These are phyloP conservation scores for Tricholomella constricta DNA, from an alignment of 768 basidiomycete species.

Conservation along the genomic window DNA sequence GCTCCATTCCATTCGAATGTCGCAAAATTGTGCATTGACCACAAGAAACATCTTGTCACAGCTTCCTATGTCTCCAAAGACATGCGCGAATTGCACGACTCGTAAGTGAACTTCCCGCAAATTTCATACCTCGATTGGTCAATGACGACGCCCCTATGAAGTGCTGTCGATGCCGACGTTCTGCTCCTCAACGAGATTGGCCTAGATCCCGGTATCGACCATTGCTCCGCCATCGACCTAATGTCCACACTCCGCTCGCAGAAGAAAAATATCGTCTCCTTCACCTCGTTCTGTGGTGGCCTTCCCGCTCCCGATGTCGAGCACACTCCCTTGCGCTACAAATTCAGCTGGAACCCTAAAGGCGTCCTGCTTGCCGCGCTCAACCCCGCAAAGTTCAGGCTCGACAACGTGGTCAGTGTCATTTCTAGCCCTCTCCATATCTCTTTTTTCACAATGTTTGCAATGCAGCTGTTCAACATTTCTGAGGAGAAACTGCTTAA, in stretches of 20 bases:
- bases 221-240: slow-evolving; percentile 80
- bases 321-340: slow-evolving; percentile 79
- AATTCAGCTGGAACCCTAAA: slow-evolving; percentile 91
- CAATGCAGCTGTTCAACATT: slow-evolving; percentile 46
- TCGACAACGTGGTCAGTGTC: slow-evolving; percentile 52
- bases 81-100: slow-evolving; percentile 66
- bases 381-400: slow-evolving; percentile 69
- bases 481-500: slow-evolving; percentile 55
- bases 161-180: slow-evolving; percentile 64
- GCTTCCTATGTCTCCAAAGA: slow-evolving; percentile 86
- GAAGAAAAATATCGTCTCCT: slow-evolving; percentile 63
- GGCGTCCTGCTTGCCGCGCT: slow-evolving; percentile 83
- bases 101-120: slow-evolving; percentile 40
- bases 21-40: slow-evolving; percentile 71
- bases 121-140: background rate
- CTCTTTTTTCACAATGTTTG: background rate
- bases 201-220: slow-evolving; percentile 88
- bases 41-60: slow-evolving; percentile 79
- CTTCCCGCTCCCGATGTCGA: slow-evolving; percentile 75
- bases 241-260: slow-evolving; percentile 51
- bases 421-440: background rate
- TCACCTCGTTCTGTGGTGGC: slow-evolving; percentile 92
- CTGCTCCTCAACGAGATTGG: slow-evolving; percentile 89
- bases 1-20: slow-evolving; percentile 69
- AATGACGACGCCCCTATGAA: slow-evolving; percentile 14